Evolutionary conservation across 108 stramenopile genomes (phyloP).

Genomic region (Schizochytrium sp.): DNA sequence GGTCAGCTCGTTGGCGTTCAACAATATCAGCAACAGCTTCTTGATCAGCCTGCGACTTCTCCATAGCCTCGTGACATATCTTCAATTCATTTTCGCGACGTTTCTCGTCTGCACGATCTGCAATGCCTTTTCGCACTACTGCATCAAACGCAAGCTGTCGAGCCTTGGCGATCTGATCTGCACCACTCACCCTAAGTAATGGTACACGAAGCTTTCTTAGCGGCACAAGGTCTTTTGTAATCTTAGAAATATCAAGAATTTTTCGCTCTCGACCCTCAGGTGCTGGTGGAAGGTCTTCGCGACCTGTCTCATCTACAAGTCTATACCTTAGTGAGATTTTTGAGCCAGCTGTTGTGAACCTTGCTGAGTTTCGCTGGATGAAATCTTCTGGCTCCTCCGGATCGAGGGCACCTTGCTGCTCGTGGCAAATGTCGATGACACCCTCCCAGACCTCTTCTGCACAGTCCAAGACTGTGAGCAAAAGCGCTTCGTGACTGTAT

Average conservation of each 20-base stretch:
- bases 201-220: not conserved
- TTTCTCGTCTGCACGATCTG: not conserved
- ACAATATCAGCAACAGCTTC: not conserved
- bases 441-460: too few relatives aligned
- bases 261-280: not conserved
- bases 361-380: not conserved
- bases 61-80: not conserved
- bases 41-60: not conserved
- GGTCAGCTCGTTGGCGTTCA: not conserved
- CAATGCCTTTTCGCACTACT: not conserved
- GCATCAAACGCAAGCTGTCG: not conserved
- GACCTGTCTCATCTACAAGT: not conserved
- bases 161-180: not conserved
- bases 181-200: not conserved
- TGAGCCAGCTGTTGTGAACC: not conserved
- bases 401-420: constrained; percentile 13
- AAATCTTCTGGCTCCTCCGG: not conserved
- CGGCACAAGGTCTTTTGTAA: not conserved
- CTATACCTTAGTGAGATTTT: not conserved
- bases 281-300: not conserved
- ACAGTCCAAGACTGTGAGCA: too few relatives aligned
- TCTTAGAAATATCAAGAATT: not conserved
- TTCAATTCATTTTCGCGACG: not conserved
- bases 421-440: not conserved
- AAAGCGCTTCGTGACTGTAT: too few relatives aligned